These are phyloP conservation scores for Syzygium malaccense DNA, from an alignment of 441 rosid genomes.

Conservation along the genomic window DNA sequence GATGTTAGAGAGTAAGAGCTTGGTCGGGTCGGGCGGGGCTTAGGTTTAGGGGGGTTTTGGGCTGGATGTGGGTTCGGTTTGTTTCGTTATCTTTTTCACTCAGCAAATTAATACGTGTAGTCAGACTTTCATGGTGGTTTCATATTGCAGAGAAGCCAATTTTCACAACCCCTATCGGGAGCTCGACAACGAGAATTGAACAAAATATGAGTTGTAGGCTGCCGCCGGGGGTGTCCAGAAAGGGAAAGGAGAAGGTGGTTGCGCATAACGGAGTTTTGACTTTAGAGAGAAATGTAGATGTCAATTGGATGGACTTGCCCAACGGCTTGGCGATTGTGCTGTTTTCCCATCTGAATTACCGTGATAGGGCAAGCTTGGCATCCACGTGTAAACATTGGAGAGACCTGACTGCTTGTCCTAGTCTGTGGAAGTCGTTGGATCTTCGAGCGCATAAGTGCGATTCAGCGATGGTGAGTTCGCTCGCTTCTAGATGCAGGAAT, in stretches of 20 bases:
- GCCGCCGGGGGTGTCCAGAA: constrained; percentile 47
- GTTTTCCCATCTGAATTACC: constrained; percentile 67
- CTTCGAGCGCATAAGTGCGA: constrained; percentile 74
- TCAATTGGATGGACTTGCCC: constrained; percentile 74
- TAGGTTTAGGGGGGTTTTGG: too few species aligned
- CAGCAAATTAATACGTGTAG: too few species aligned
- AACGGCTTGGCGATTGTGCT: constrained; percentile 67
- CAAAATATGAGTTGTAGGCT: constrained; percentile 65
- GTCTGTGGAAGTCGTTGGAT: constrained; percentile 73
- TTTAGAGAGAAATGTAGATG: constrained; percentile 20
- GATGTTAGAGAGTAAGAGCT: too few species aligned
- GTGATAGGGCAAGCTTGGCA: constrained; percentile 77
- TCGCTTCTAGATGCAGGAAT: constrained; percentile 55
- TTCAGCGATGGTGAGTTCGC: constrained; percentile 37
- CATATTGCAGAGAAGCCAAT: too few species aligned
- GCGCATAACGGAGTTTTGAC: constrained; percentile 26
- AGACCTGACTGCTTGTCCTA: constrained; percentile 45
- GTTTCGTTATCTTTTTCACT: too few species aligned
- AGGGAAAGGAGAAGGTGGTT: constrained; percentile 42
- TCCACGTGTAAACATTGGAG: constrained; percentile 74
- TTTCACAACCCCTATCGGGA: too few species aligned
- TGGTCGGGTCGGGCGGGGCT: too few species aligned
- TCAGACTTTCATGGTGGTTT: too few species aligned
- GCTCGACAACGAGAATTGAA: too few species aligned
- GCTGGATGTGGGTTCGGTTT: too few species aligned